Conservation (phyloP, 768 basidiomycete species). For the Serpula lacrymans region DNA sequence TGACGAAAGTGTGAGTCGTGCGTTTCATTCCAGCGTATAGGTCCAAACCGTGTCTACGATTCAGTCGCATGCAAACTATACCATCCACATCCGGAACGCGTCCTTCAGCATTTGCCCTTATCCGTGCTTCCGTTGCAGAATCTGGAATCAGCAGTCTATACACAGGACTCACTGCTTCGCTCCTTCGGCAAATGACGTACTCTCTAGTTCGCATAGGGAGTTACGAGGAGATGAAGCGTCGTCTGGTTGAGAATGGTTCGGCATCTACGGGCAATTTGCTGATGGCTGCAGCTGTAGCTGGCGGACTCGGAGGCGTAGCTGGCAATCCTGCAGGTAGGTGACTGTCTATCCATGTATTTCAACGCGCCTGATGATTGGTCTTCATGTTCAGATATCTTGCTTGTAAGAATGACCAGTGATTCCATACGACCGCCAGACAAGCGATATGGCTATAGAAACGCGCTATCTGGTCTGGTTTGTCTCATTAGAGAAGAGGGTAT, state of each 20-base stretch:
- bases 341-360: background rate
- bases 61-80: slow-evolving; percentile 80
- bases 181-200: slow-evolving; percentile 90
- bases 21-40: background rate
- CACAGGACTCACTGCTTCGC: slow-evolving; percentile 76
- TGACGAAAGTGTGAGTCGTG: slow-evolving; percentile 74
- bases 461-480: slow-evolving; percentile 63
- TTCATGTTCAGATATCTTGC: slow-evolving; percentile 51
- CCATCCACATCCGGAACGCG: slow-evolving; percentile 42
- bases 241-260: slow-evolving; percentile 46
- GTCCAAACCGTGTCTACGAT: slow-evolving; percentile 1
- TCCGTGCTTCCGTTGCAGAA: slow-evolving; percentile 60
- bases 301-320: slow-evolving; percentile 77
- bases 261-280: slow-evolving; percentile 57
- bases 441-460: slow-evolving; percentile 77
- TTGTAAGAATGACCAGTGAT: slow-evolving; percentile 90
- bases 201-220: slow-evolving; percentile 80
- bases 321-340: slow-evolving; percentile 77
- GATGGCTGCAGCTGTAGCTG: slow-evolving; percentile 65
- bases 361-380: background rate
- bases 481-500: slow-evolving; percentile 70
- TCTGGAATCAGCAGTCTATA: slow-evolving; percentile 75
- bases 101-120: slow-evolving; percentile 62
- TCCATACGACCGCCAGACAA: slow-evolving; percentile 68
- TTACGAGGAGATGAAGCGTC: slow-evolving; percentile 74